Evolutionary conservation across 495 filamentous ascomycete genomes (phyloP).

Genomic region (Xylaria nigripes): DNA sequence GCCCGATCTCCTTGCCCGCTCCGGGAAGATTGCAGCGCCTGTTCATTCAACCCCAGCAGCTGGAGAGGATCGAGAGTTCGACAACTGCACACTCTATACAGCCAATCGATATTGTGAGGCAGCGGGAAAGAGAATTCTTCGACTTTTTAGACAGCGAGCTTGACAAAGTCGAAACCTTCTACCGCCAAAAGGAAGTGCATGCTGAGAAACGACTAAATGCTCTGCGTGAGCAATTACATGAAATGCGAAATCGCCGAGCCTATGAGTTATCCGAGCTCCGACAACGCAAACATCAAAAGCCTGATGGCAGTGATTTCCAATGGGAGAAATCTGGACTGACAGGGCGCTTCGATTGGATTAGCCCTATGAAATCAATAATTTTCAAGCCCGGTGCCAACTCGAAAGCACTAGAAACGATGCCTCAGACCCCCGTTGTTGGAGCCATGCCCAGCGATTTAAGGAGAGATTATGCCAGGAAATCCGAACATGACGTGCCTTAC

Average conservation of each 20-base stretch:
- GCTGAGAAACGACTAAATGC: conserved; percentile 59
- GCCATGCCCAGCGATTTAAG: conserved; percentile 29
- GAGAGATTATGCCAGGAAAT: conserved; percentile 58
- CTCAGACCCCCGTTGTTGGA: conserved; percentile 31
- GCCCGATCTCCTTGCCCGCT: neutral
- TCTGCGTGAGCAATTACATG: conserved; percentile 72
- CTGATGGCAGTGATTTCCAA: conserved; percentile 16
- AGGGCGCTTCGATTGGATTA: conserved; percentile 29
- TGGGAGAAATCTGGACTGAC: conserved; percentile 15
- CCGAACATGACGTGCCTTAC: conserved; percentile 61
- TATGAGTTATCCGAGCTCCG: conserved; percentile 53
- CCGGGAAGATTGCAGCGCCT: conserved; percentile 17
- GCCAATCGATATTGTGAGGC: conserved; percentile 39
- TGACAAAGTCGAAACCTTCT: conserved; percentile 80
- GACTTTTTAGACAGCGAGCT: conserved; percentile 68
- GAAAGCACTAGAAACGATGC: conserved; percentile 34
- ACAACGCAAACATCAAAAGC: conserved; percentile 22
- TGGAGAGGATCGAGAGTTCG: conserved; percentile 9
- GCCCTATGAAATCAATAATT: conserved; percentile 35
- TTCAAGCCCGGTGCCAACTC: conserved; percentile 41
- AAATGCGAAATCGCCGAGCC: conserved; percentile 73
- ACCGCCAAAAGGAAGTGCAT: conserved; percentile 72
- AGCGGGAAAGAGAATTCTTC: conserved; percentile 69
- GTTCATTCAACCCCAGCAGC: conserved; percentile 16
- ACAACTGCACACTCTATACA: conserved; percentile 25